Evolutionary conservation across 2,329 filamentous ascomycete genomes (phyloP).

Genomic region (Botrytis squamosa): DNA sequence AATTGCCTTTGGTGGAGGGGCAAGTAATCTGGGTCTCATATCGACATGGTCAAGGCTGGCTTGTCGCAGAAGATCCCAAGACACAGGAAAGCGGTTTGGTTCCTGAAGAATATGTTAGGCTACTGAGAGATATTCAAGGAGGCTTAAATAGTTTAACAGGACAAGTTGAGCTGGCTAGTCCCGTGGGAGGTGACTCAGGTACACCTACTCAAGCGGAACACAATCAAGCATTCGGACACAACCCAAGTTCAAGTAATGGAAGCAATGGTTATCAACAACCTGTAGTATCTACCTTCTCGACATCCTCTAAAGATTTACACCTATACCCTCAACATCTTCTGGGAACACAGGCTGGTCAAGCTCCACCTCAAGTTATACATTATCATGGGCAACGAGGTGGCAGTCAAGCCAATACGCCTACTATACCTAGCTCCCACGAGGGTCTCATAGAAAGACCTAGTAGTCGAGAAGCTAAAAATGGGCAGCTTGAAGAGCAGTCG

Average conservation of each 20-base stretch:
- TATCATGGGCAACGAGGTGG: constrained; percentile 68
- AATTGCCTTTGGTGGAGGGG: constrained; percentile 86
- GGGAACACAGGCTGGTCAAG: constrained; percentile 60
- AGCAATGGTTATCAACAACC: constrained; percentile 67
- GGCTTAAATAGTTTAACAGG: constrained; percentile 74
- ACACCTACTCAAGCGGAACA: constrained; percentile 64
- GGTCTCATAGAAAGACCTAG: constrained; percentile 30
- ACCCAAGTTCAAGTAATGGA: constrained; percentile 44
- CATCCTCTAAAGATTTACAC: constrained; percentile 67
- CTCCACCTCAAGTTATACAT: constrained; percentile 64
- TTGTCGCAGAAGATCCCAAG: constrained; percentile 93
- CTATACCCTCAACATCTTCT: constrained; percentile 66
- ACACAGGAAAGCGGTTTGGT: constrained; percentile 93
- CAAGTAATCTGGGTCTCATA: constrained; percentile 97
- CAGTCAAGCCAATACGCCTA: constrained; percentile 65
- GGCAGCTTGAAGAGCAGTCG: constrained; percentile 29
- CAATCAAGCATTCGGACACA: constrained; percentile 47
- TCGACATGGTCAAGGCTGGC: constrained; percentile 92
- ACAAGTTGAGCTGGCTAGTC: constrained; percentile 49
- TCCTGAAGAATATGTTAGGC: constrained; percentile 91
- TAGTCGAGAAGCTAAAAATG: constrained; percentile 32
- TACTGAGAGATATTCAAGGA: constrained; percentile 90
- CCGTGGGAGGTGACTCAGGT: constrained; percentile 55
- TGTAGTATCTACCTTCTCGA: constrained; percentile 67
- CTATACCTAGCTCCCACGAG: constrained; percentile 39